phyloP scores from a whole-genome alignment of 106 monocot species.

The Allium fistulosum region DNA sequence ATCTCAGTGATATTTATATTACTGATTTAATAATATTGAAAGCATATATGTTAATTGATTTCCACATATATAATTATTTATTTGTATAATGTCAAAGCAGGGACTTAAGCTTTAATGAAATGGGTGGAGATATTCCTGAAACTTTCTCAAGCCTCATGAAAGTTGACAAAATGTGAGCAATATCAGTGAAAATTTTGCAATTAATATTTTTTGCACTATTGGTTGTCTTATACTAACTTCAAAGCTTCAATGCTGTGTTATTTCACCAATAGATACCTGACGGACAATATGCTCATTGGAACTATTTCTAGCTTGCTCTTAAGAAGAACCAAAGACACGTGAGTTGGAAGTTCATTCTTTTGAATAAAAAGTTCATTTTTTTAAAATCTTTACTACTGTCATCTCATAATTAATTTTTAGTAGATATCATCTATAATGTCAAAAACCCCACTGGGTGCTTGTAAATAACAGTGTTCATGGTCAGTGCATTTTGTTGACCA shows the following conservation, averaged over 20 bases:
- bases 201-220: not conserved
- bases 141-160: constrained; percentile 35
- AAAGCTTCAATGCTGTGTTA: not conserved
- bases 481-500: no score
- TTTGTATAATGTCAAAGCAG: constrained; percentile 15
- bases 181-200: no score
- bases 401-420: no score
- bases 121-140: constrained; percentile 55
- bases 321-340: constrained; percentile 52
- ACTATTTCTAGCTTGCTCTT: constrained; percentile 51
- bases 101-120: constrained; percentile 59
- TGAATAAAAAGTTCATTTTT: not conserved
- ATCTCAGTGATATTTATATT: not conserved
- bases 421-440: no score
- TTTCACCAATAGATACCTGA: constrained; percentile 48
- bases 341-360: constrained; percentile 17
- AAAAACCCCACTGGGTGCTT: no score
- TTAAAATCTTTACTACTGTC: not conserved
- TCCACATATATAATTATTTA: no score
- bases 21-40: no score
- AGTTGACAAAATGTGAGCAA: constrained; percentile 54
- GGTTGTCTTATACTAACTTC: not conserved
- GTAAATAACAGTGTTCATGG: no score
- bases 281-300: constrained; percentile 60
- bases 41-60: no score